phyloP scores from a whole-genome alignment of 345 rosid genomes.

The Syzygium aromaticum region DNA sequence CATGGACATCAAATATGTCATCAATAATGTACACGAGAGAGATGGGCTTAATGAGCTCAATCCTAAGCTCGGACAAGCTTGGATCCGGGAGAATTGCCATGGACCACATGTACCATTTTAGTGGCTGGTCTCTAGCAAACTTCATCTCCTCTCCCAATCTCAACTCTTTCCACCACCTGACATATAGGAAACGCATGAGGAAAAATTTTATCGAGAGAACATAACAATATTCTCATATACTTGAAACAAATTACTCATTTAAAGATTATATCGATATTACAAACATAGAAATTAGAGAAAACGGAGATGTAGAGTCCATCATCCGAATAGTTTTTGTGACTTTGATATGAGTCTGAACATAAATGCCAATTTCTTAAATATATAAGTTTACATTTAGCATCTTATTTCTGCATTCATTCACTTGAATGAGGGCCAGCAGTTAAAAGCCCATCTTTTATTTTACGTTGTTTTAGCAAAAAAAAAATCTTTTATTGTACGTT shows the following conservation, averaged over 20 bases:
- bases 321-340: background rate
- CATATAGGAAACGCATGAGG: background rate
- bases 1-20: slow-evolving; percentile 44
- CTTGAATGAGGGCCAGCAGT: background rate
- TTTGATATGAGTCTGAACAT: background rate
- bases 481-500: background rate
- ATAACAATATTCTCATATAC: background rate
- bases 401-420: background rate
- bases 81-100: slow-evolving; percentile 39
- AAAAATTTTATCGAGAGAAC: background rate
- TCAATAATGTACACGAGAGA: slow-evolving; percentile 48
- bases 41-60: slow-evolving; percentile 34
- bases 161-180: slow-evolving; percentile 58
- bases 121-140: slow-evolving; percentile 45
- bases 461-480: no score
- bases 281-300: background rate
- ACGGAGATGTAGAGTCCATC: background rate
- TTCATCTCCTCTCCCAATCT: slow-evolving; percentile 29
- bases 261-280: background rate
- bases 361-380: background rate
- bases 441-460: background rate
- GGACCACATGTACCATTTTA: slow-evolving; percentile 46
- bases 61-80: slow-evolving; percentile 27
- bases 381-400: no score
- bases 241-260: background rate